These are phyloP conservation scores for Thyridium curvatum DNA, from an alignment of 2,329 filamentous ascomycete species.

Conservation along the genomic window DNA sequence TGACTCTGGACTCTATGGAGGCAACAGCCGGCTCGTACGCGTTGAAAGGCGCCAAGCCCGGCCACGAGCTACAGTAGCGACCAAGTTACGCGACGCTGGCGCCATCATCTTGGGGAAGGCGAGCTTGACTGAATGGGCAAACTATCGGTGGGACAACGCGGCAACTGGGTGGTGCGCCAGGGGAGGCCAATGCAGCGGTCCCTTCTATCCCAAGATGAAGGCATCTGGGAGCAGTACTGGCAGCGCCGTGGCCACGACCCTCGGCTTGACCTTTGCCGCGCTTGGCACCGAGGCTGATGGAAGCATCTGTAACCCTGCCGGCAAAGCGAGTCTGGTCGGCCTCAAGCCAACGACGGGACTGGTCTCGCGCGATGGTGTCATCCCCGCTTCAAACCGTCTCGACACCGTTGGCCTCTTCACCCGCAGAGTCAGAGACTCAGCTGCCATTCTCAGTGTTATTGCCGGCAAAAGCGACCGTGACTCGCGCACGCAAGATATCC, in stretches of 20 bases:
- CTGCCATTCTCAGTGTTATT: constrained; percentile 60
- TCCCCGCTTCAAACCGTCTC: constrained; percentile 62
- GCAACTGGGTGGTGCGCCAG: constrained; percentile 11
- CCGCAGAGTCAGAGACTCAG: constrained; percentile 62
- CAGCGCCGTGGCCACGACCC: constrained; percentile 57
- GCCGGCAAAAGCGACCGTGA: too few species aligned
- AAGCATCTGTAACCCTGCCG: constrained; percentile 65
- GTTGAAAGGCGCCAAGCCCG: constrained; percentile 32
- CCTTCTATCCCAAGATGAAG: constrained; percentile 7
- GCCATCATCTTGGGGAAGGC: constrained; percentile 7
- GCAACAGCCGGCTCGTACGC: constrained; percentile 68
- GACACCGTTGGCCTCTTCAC: constrained; percentile 65
- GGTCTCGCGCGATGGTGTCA: constrained; percentile 56
- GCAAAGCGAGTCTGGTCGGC: constrained; percentile 62
- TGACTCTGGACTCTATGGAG: constrained; percentile 62
- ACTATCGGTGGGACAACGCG: constrained; percentile 7
- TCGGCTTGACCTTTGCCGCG: constrained; percentile 56
- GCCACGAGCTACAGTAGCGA: constrained; percentile 2
- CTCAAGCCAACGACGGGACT: constrained; percentile 72
- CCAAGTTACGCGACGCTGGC: constrained; percentile 6
- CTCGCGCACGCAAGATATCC: too few species aligned
- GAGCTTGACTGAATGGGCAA: constrained; percentile 11
- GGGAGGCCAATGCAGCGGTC: constrained; percentile 9
- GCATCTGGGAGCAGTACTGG: constrained; percentile 52
- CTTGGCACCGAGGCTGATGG: constrained; percentile 72